Evolutionary conservation across 306 rosid genomes (phyloP).

Genomic region (Vigna unguiculata): DNA sequence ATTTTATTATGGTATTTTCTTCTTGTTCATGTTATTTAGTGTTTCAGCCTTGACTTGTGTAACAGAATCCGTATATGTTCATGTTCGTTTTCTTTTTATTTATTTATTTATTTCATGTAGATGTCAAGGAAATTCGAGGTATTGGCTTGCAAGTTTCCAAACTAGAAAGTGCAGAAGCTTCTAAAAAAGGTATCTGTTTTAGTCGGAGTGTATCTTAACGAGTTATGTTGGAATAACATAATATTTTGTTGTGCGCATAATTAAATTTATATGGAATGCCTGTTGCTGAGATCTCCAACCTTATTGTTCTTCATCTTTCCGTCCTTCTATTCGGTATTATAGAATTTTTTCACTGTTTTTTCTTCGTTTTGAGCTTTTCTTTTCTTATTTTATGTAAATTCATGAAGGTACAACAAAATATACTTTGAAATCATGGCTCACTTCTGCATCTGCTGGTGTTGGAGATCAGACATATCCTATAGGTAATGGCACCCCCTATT

Average conservation of each 20-base stretch:
- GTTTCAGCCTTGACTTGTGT: conserved; percentile 25
- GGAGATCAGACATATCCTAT: conserved; percentile 49
- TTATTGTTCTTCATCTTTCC: conserved; percentile 3
- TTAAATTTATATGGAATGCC: conserved; percentile 2
- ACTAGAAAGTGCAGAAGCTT: conserved; percentile 71
- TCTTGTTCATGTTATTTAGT: conserved; percentile 24
- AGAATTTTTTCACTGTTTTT: conserved; percentile 28
- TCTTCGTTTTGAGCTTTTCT: conserved; percentile 22
- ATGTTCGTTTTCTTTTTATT: conserved; percentile 35
- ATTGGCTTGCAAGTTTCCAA: conserved; percentile 93
- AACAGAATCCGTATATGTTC: conserved; percentile 23
- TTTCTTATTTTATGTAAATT: not conserved
- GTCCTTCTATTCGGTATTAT: conserved; percentile 1
- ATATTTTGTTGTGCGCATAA: not conserved
- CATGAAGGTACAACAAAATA: conserved; percentile 60
- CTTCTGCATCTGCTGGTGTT: conserved; percentile 60
- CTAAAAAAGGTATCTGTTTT: conserved; percentile 70
- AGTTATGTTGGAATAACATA: conserved; percentile 12
- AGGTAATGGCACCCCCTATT: conserved; percentile 36
- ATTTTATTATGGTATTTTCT: conserved; percentile 14
- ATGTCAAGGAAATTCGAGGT: conserved; percentile 94
- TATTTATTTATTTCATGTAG: conserved; percentile 54
- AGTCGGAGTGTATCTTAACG: conserved; percentile 23
- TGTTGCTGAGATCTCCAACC: conserved; percentile 36
- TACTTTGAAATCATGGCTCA: conserved; percentile 77